Evolutionary conservation across 352 stramenopile species (phyloP), one percentile per base, ranked within the genome.

Genomic region (Pythium oligandrum): DNA sequence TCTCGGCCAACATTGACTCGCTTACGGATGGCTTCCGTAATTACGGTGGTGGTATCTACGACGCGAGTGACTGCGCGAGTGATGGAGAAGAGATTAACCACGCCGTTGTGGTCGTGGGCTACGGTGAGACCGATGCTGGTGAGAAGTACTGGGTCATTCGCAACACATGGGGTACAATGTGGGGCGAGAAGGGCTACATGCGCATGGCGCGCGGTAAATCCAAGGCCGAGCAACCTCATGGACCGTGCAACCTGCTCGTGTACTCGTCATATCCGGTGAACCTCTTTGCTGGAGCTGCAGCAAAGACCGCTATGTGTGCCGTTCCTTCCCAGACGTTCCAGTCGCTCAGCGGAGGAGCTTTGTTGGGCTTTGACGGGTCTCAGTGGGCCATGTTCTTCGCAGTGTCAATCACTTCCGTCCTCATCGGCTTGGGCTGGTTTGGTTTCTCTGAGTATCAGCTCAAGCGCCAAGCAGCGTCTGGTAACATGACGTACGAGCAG

Each of bases 101-200:
- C 55, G 88, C 88, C 3, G 85, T 96, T 12, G 83, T 96, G 43
- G 39, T 93, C 32, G 82, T 93, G 5, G 88, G 88, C 5, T 96
- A 88, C 54, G 88, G 83, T 42, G 70, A 92, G 53, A 93, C 77
- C 1, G 66, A 71, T 2, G 55, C 62, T 8, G 85, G 82, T 1
- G 67, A 90, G 1, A 70, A 90, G 57, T 96, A 91, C 67, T 96
- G 88, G 88, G 74, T 94, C 50, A 69, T 96, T 30, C 88, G 88
- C 26, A 96, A 96, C 63, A 94, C 80, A 8, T 96, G 88, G 88
- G 86, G 88, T 0, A 83, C 80, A 1, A 93, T 95, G 80, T 96
- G 86, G 88, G 84, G 83, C 50, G 81, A 92, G 52, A 68, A 83
- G 40, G 83, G 83, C 44, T 83, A 90, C 58, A 92, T 94, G 70